Evolutionary conservation across 1,284 basidiomycete species (phyloP), one percentile per base, ranked within the genome.

Genomic region (Mrakiaceae sp.): DNA sequence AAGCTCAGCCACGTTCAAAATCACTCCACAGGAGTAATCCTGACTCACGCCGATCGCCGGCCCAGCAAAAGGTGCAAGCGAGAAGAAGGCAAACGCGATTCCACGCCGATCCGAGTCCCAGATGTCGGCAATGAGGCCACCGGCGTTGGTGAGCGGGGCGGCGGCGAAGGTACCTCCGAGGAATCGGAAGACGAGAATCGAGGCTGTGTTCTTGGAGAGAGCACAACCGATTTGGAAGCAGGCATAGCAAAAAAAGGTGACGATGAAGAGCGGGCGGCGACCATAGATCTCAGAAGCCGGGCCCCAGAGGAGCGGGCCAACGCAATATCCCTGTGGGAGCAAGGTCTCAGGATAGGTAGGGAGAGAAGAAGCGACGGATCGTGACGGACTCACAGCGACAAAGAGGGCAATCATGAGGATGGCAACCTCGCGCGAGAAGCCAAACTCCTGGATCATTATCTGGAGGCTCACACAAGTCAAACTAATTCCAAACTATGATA

Each of bases 1-100:
- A 11, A 7, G 0, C 40, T 39, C 8, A 12, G 39, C 55, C 6
- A 48, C 16, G 57, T 61, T 2, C 59, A 7, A 10, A 70, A 73
- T n/a, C 70, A 72, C 10, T 68, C 70, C 11, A 70, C 66, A 48
- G 72, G 70, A 4, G 69, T 72, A 42, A 69, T 27, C 27, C 27
- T 27, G 70, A 6, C 27, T 14, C 14, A 48, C 42, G 14, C 67
- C 42, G 52, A 74, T 40, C 47, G 79, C 78, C 3, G 84, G 84
- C n/a, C 87, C 87, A 5, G 86, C 85, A 70, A 91, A 90, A 0
- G 89, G 89, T 4, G 87, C 86, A 5, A 87, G 73, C 1, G 83
- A 80, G 71, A 88, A 88, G 59, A 86, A 72, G 12, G 84, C 82
- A 63, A 89, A 76, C 0, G 87, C 87, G 63, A 83, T 81, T 8